Conservation (phyloP, 2,329 filamentous ascomycete species). For the Biscogniauxia marginata region DNA sequence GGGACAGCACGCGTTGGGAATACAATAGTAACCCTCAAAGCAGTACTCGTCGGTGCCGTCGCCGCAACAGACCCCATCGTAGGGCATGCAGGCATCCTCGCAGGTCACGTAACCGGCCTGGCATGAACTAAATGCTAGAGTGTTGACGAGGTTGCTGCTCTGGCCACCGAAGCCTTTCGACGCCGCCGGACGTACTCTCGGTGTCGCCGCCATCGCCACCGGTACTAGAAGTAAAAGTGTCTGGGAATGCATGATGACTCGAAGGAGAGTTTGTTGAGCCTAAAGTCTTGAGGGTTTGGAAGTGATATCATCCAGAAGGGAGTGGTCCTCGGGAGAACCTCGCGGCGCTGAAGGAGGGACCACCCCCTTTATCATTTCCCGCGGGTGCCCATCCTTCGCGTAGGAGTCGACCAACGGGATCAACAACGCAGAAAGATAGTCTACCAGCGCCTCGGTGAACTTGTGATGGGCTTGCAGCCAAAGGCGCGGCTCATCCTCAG, state of each 20-base stretch:
- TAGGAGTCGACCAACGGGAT: background rate
- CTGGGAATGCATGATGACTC: conserved; percentile 17
- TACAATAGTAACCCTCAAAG: conserved; percentile 18
- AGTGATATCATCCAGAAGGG: background rate
- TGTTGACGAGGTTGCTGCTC: conserved; percentile 14
- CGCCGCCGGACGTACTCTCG: conserved; percentile 8
- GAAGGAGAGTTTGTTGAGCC: background rate
- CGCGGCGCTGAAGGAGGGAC: background rate
- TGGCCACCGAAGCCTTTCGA: conserved; percentile 12
- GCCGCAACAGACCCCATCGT: conserved; percentile 19
- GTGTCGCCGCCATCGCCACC: conserved; percentile 11
- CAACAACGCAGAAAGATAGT: background rate
- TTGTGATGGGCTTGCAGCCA: background rate
- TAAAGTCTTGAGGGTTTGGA: background rate
- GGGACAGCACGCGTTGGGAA: conserved; percentile 23
- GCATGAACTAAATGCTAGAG: conserved; percentile 13
- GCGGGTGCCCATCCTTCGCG: background rate
- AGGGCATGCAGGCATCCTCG: conserved; percentile 23
- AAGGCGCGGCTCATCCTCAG: background rate
- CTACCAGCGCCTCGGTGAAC: background rate
- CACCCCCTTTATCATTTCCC: background rate
- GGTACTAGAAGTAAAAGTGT: conserved; percentile 18
- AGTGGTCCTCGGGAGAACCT: background rate
- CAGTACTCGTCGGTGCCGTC: conserved; percentile 26
- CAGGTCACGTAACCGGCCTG: conserved; percentile 14